Conservation (phyloP, 1,284 basidiomycete species). For the Ustilago shanxiensis region DNA sequence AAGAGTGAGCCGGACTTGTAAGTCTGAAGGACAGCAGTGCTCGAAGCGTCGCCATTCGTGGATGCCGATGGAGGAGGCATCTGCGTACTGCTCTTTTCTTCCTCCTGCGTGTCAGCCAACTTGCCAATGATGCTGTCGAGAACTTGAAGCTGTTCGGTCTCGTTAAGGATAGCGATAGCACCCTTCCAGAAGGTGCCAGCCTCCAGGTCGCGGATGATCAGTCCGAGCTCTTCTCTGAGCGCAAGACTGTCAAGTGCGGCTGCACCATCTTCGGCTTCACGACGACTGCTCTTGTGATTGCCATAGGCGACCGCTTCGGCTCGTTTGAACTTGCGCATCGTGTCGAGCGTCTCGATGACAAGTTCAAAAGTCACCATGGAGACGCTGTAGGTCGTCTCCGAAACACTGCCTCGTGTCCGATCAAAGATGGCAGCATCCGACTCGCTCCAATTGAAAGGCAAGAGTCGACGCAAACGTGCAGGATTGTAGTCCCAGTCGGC, state of each 20-base stretch:
- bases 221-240: constrained; percentile 35
- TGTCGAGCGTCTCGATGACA: constrained; percentile 46
- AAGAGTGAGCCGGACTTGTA: constrained; percentile 39
- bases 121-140: constrained; percentile 8
- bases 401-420: constrained; percentile 16
- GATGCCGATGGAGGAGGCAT: constrained; percentile 9
- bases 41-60: neutral
- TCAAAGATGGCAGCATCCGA: constrained; percentile 36
- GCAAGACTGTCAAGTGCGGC: constrained; percentile 48
- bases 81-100: constrained; percentile 10
- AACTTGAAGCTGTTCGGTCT: constrained; percentile 28
- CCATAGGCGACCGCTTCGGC: constrained; percentile 36
- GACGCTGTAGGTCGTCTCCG: constrained; percentile 40
- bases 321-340: constrained; percentile 44
- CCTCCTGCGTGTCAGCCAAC: neutral
- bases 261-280: constrained; percentile 35
- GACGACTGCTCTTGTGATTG: constrained; percentile 28
- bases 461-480: constrained; percentile 28
- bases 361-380: constrained; percentile 49
- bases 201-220: constrained; percentile 42
- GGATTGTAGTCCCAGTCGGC: constrained; percentile 56
- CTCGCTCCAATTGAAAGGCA: constrained; percentile 40
- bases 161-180: constrained; percentile 16
- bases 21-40: constrained; percentile 10
- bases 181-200: constrained; percentile 45